Conservation (phyloP, 2,329 filamentous ascomycete genomes). For the Aspergillus texensis region DNA sequence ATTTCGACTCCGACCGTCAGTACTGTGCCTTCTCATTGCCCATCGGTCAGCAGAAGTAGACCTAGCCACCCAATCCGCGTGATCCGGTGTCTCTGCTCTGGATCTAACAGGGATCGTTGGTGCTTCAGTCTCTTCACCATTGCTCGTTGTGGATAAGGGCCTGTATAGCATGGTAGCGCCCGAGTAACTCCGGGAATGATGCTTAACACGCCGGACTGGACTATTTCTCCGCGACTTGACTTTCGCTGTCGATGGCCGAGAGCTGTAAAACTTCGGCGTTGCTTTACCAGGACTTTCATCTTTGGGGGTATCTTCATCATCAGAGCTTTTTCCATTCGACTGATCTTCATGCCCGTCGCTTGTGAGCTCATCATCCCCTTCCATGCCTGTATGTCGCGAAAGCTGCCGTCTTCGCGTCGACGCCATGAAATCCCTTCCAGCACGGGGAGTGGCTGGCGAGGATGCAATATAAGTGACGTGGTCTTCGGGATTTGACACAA, state of each 20-base stretch:
- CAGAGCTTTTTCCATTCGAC: conserved; percentile 23
- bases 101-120: conserved; percentile 25
- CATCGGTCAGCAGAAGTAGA: conserved; percentile 39
- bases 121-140: conserved; percentile 43
- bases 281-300: conserved; percentile 27
- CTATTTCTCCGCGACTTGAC: conserved; percentile 38
- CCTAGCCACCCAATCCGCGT: conserved; percentile 43
- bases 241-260: conserved; percentile 47
- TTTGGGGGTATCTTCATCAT: conserved; percentile 15
- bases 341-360: conserved; percentile 72
- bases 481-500: conserved; percentile 61
- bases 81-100: conserved; percentile 34
- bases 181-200: conserved; percentile 74
- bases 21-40: conserved; percentile 46
- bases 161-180: conserved; percentile 84
- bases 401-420: conserved; percentile 45
- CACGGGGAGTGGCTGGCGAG: conserved; percentile 41
- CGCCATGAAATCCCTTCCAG: conserved; percentile 28
- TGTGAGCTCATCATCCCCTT: conserved; percentile 87
- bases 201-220: conserved; percentile 38
- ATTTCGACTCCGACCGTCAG: conserved; percentile 56
- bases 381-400: conserved; percentile 72
- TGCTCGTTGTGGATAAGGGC: conserved; percentile 54
- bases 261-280: conserved; percentile 40
- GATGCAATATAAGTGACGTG: conserved; percentile 35